Evolutionary conservation across 192 early-diverging fungal species (phyloP), one percentile per base, ranked within the genome.

Genomic region (Coemansia sp.): DNA sequence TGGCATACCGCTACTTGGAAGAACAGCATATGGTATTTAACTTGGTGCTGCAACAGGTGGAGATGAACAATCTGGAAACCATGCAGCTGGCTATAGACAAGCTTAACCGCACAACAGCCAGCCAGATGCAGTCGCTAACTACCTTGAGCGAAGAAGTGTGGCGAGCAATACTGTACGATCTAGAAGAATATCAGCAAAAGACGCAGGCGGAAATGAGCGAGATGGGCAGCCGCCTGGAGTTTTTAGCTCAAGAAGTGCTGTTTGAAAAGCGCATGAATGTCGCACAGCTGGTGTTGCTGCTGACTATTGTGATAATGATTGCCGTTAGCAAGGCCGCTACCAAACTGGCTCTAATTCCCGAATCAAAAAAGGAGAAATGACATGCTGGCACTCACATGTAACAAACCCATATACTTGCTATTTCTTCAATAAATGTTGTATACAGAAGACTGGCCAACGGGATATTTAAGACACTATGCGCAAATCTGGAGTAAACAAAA

Each of bases 11-110:
- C 47, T 90, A 91, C 50, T 58, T 92, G 47, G 87, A 92, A 45
- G 87, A 89, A 28, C 88, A 92, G 67, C 88, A 83, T 52, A 80
- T 81, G 41, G 78, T 86, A 49, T 79, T 88, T 26, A 87, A 85
- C 58, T 78, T 85, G 15, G 73, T 88, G 26, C 71, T 88, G 30
- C 60, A 66, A 14, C 77, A 81, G 11, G 76, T 84, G 17, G 85
- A 85, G 17, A 69, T 82, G 31, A 80, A 72, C 45, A 83, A 85
- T 60, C 69, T 79, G 12, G 83, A 82, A 48, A 84, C 86, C 40
- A 64, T 90, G 37, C 82, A 84, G 53, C 69, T 80, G 36, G 72
- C 87, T 2, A 80, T 88, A 12, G 66, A 64, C n/a, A 84, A 87
- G 56, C 64, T 90, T 31, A 90, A 88, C 62, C 81, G 82, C 28